These are phyloP conservation scores for Petrea volubilis DNA, from an alignment of 257 asterid genomes.

Conservation along the genomic window DNA sequence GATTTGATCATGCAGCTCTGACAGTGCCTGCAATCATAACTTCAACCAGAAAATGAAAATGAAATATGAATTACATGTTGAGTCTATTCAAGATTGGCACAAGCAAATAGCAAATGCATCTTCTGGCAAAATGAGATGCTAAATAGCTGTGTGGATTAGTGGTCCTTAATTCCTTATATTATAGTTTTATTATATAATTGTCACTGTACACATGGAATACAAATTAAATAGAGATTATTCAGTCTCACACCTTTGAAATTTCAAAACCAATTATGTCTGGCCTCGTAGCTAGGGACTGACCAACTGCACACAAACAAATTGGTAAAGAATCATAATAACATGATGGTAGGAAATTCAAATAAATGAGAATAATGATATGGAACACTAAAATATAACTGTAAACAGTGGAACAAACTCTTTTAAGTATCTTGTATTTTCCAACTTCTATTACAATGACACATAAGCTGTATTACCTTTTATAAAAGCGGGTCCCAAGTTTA, in stretches of 20 bases:
- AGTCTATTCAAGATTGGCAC: conserved; percentile 15
- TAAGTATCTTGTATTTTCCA: conserved; percentile 5
- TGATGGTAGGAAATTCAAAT: background rate
- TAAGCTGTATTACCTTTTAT: conserved; percentile 63
- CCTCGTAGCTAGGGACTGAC: conserved; percentile 97
- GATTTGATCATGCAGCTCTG: conserved; percentile 88
- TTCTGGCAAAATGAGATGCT: conserved; percentile 1
- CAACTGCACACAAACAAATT: conserved; percentile 59
- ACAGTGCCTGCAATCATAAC: conserved; percentile 80
- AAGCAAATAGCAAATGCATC: background rate
- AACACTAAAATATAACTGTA: conserved; percentile 15
- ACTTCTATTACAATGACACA: background rate
- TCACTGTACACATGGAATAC: background rate
- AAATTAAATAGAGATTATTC: conserved; percentile 12
- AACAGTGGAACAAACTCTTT: conserved; percentile 1
- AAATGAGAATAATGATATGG: conserved; percentile 2
- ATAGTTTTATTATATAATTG: conserved; percentile 4
- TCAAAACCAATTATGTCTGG: conserved; percentile 90
- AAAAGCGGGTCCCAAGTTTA: conserved; percentile 93
- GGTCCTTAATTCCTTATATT: background rate
- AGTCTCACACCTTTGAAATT: conserved; percentile 65
- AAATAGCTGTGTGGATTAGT: background rate
- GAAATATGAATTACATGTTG: conserved; percentile 21
- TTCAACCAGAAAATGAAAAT: conserved; percentile 41
- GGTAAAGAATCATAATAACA: conserved; percentile 14